Percentiles rank a stretch among this genome's conserved stretches.
Evolutionary conservation across 352 stramenopile genomes (phyloP).

Genomic region (Pythium brachiatum): DNA sequence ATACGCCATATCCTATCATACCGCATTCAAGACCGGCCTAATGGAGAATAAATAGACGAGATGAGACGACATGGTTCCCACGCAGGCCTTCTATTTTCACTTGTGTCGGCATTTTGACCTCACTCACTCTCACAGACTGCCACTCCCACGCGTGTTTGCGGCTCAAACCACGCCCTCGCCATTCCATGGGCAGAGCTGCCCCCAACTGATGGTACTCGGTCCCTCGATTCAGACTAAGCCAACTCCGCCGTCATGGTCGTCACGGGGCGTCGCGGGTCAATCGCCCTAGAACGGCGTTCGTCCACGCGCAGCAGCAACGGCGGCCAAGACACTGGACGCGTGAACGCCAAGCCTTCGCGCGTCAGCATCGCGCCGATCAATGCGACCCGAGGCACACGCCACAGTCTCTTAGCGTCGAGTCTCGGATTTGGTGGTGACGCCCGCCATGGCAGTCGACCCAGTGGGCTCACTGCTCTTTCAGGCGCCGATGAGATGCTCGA

Average conservation of each 20-base stretch:
- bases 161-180: no score
- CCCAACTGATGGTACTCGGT: not conserved
- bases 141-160: no score
- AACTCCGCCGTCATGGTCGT: not conserved
- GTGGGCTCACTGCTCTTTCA: not conserved
- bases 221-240: not conserved
- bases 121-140: no score
- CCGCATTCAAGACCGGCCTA: no score
- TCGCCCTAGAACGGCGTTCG: conserved; percentile 5
- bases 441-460: not conserved
- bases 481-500: conserved; percentile 7
- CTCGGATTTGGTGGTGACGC: conserved; percentile 7
- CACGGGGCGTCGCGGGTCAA: conserved; percentile 4
- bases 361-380: conserved; percentile 20
- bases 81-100: no score
- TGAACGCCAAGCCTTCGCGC: conserved; percentile 9
- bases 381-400: conserved; percentile 6
- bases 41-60: no score
- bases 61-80: no score
- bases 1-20: no score
- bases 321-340: not conserved
- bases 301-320: not conserved
- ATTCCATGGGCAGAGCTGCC: not conserved
- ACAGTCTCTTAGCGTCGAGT: conserved; percentile 7
- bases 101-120: no score